Evolutionary conservation across 805 yeast species (phyloP), one percentile per base, ranked within the genome.

Genomic region (Candida insectorum): DNA sequence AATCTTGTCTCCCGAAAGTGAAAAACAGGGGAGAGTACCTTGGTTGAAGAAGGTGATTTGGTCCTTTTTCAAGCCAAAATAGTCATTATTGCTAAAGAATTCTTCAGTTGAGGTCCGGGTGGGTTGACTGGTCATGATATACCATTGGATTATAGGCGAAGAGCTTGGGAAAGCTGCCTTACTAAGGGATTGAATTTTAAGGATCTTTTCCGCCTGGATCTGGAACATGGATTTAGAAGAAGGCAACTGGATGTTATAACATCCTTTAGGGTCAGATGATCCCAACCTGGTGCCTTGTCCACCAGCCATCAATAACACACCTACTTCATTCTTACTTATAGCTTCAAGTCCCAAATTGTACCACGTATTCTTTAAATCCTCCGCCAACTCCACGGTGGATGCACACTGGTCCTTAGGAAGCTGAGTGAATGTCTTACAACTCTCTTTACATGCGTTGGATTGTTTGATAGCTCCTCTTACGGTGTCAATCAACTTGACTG

Each of bases 221-320:
- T 88, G 96, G 60, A 93, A 93, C 37, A 93, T 65, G 1, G 95
- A 77, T 56, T 86, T 86, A 21, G 72, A 70, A 2, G 95, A 85
- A 1, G 96, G 96, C 31, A 93, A 72, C 0, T 82, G 82, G 40
- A 93, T 81, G 55, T 91, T 77, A 54, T 77, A 93, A 60, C 97
- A 91, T 1, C 99, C 99, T 60, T 93, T 93, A 23, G 99, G 99
- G 16, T 67, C 77, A 4, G 79, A 65, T 1, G 96, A 87, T 1
- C 98, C 98, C 34, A 93, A 69, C 42, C 99, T 73, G 6, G 97
- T 85, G 20, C 99, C 99, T 60, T 93, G 98, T 31, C 99, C 99
- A 36, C 99, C 99, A 9, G 99, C 97, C 85, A 93, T 82, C 33
- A 93, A 68, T 26, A 93, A 69, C 4, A 93, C 91, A 21, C 87